These are phyloP conservation scores for Didymella sp. DNA, from an alignment of 2,329 filamentous ascomycete species.

Conservation along the genomic window DNA sequence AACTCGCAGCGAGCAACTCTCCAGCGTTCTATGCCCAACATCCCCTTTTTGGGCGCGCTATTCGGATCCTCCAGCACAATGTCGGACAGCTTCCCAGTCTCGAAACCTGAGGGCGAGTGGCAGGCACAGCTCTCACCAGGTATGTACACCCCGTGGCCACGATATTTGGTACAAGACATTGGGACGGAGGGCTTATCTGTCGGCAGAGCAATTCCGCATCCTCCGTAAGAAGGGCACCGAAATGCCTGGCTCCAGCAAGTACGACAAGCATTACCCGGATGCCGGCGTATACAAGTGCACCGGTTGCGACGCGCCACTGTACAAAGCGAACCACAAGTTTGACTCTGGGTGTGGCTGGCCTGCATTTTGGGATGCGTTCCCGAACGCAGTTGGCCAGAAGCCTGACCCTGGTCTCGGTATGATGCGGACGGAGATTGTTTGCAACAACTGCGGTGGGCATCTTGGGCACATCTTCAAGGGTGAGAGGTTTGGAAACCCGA, in stretches of 20 bases:
- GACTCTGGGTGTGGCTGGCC: slow-evolving; percentile 97
- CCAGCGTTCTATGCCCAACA: slow-evolving; percentile 70
- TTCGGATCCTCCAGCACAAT: slow-evolving; percentile 66
- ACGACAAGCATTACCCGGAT: slow-evolving; percentile 82
- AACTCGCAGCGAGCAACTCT: slow-evolving; percentile 37
- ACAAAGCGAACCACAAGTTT: slow-evolving; percentile 95
- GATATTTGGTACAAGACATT: not conserved
- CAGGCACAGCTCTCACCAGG: slow-evolving; percentile 78
- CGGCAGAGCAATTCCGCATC: slow-evolving; percentile 89
- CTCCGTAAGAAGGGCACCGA: slow-evolving; percentile 94
- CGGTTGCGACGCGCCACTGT: slow-evolving; percentile 84
- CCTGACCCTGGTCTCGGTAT: slow-evolving; percentile 81
- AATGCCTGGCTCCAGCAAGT: slow-evolving; percentile 77
- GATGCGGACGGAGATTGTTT: slow-evolving; percentile 90
- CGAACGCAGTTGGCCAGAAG: slow-evolving; percentile 84
- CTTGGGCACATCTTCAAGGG: slow-evolving; percentile 92
- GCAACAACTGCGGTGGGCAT: slow-evolving; percentile 91
- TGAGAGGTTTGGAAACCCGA: slow-evolving; percentile 82
- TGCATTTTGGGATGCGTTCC: slow-evolving; percentile 94
- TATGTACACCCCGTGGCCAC: slow-evolving; percentile 45
- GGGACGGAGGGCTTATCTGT: slow-evolving; percentile 9
- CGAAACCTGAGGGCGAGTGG: slow-evolving; percentile 87
- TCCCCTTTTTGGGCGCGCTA: slow-evolving; percentile 79
- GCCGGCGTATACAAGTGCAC: slow-evolving; percentile 86
- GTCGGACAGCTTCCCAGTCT: slow-evolving; percentile 72